Evolutionary conservation across 768 basidiomycete species (phyloP).

Genomic region (Rossbeevera mucosa): DNA sequence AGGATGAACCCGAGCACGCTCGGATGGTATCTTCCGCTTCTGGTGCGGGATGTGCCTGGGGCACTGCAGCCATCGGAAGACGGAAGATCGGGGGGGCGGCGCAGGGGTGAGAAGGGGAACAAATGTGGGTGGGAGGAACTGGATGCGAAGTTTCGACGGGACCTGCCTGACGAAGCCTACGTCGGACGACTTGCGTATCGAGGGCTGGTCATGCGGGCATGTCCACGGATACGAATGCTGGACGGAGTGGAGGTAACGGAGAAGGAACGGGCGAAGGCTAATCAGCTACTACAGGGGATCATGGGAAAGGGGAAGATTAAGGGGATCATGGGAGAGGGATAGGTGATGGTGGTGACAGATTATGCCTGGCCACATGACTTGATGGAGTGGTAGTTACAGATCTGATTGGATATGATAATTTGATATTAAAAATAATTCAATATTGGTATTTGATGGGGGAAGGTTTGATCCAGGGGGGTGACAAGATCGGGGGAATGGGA

Average conservation of each 20-base stretch:
- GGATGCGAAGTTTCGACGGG: constrained; percentile 83
- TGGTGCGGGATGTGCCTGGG: constrained; percentile 64
- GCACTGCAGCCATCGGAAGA: constrained; percentile 60
- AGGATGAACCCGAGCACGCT: constrained; percentile 97
- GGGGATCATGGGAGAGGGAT: constrained; percentile 18
- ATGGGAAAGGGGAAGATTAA: constrained; percentile 39
- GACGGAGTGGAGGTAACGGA: constrained; percentile 83
- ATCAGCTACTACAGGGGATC: constrained; percentile 58
- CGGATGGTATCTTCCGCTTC: constrained; percentile 89
- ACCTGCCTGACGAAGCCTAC: constrained; percentile 85
- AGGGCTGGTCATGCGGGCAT: constrained; percentile 79
- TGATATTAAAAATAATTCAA: constrained; percentile 8
- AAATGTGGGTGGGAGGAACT: constrained; percentile 61
- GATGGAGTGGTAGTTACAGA: constrained; percentile 15
- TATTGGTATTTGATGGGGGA: constrained; percentile 2
- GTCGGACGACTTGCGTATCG: constrained; percentile 86
- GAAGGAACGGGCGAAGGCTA: constrained; percentile 84
- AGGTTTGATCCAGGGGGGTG: background rate
- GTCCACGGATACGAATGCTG: constrained; percentile 59
- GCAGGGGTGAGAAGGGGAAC: constrained; percentile 31
- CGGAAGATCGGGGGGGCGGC: constrained; percentile 15
- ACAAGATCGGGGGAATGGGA: background rate
- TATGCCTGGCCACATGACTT: constrained; percentile 29
- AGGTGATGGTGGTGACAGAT: constrained; percentile 22
- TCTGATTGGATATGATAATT: constrained; percentile 8